Evolutionary conservation across 2,329 filamentous ascomycete genomes (phyloP).

Genomic region (Aspergillus unguis): DNA sequence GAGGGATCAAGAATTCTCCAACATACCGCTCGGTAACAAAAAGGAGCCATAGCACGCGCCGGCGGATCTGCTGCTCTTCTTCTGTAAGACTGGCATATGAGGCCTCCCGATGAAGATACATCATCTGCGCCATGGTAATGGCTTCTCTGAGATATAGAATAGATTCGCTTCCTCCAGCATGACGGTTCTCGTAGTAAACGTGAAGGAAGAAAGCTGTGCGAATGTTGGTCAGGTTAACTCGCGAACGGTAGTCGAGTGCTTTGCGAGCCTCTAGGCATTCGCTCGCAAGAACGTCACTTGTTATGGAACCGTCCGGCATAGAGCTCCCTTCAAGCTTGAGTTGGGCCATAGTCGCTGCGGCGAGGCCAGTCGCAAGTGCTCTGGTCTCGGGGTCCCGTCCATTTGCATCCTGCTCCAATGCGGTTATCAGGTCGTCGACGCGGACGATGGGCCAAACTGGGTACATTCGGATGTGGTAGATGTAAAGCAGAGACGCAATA

Average conservation of each 20-base stretch:
- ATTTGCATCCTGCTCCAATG: conserved; percentile 32
- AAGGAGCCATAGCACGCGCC: conserved; percentile 48
- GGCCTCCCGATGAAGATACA: conserved; percentile 46
- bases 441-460: conserved; percentile 54
- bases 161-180: conserved; percentile 47
- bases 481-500: conserved; percentile 38
- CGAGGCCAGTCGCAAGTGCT: conserved; percentile 47
- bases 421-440: conserved; percentile 42
- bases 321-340: conserved; percentile 40
- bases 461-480: conserved; percentile 51
- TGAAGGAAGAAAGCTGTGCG: conserved; percentile 53
- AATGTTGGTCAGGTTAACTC: conserved; percentile 41
- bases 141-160: conserved; percentile 51
- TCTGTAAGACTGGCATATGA: conserved; percentile 37
- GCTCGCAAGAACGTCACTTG: conserved; percentile 33
- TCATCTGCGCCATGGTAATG: conserved; percentile 52
- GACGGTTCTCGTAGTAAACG: conserved; percentile 51
- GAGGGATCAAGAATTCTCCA: not conserved
- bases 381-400: conserved; percentile 32
- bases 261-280: conserved; percentile 36
- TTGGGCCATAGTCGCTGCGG: conserved; percentile 50
- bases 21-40: conserved; percentile 46
- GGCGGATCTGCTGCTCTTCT: conserved; percentile 45
- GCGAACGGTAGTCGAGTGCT: conserved; percentile 27
- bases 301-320: conserved; percentile 25